Evolutionary conservation across 129 eudicot genomes (phyloP).

Genomic region (Chrysanthemum lavandulifolium): DNA sequence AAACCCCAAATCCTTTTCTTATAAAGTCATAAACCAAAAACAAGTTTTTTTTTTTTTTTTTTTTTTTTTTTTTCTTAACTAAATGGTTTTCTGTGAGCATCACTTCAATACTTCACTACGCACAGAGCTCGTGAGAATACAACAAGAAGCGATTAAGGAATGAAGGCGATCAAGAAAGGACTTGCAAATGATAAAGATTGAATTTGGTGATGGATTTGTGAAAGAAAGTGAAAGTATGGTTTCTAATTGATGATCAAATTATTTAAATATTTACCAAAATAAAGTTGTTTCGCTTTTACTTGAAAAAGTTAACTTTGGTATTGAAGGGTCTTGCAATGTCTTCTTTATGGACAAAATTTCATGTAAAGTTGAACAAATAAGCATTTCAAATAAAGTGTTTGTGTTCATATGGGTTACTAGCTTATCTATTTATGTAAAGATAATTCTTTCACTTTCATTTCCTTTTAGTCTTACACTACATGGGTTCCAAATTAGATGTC

Average conservation of each 20-base stretch:
- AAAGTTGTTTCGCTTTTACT: background rate
- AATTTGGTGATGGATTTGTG: constrained; percentile 98
- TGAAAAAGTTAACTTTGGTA: background rate
- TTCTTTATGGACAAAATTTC: background rate
- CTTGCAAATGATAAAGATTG: constrained; percentile 87
- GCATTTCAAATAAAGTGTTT: constrained; percentile 26
- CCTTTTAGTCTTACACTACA: no score
- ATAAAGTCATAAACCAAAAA: background rate
- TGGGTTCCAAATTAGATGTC: no score
- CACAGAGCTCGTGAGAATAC: constrained; percentile 78
- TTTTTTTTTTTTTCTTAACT: background rate
- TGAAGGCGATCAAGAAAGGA: constrained; percentile 76
- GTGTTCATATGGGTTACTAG: constrained; percentile 8
- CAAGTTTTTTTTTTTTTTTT: background rate
- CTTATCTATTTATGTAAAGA: no score
- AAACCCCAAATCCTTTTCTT: background rate
- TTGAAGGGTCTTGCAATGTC: background rate
- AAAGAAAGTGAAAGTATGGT: constrained; percentile 96
- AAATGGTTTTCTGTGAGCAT: constrained; percentile 28
- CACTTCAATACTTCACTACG: constrained; percentile 89
- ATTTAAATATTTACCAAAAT: background rate
- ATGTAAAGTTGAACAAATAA: constrained; percentile 19
- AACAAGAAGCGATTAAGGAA: constrained; percentile 79
- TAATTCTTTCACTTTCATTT: no score
- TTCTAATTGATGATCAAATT: constrained; percentile 61